Evolutionary conservation across 148 eudicot genomes (phyloP), one percentile per base, ranked within the genome.

Genomic region (Vaccinium vitisidaea): DNA sequence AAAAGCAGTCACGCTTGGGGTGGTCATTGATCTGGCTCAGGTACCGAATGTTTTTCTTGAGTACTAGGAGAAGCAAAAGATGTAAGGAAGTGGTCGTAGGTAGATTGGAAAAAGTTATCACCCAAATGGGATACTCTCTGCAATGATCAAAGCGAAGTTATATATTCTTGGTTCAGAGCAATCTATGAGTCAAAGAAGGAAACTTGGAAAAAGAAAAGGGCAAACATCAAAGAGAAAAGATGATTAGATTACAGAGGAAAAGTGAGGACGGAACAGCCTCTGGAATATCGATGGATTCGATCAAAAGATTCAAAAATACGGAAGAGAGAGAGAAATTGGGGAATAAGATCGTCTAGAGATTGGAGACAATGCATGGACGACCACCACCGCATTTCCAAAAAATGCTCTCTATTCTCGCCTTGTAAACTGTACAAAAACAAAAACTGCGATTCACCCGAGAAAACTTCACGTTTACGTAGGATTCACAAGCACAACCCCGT

Each of bases 291-390:
- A 83, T 87, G 84, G 88, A 88, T 88, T 90, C 84, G 85, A 88
- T 86, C 85, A 86, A 88, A 88, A 91, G 91, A 89, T 91, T 92
- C 92, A 92, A 89, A 89, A 80, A 89, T 86, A 74, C 25, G 53
- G 19, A 27, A 74, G 15, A 80, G 5, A 16, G 1, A 13, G 65
- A 84, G 75, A 75, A 78, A 69, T 65, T 76, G 85, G 85, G 86
- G 90, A 89, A 91, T 90, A 83, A 83, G 91, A 90, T 92, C 83
- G 91, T 89, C 90, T 94, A 74, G 95, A 94, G 95, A 94, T 92
- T 89, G 91, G 87, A 63, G 94, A 83, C 3, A 8, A 69, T 15
- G 54, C 91, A 82, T 90, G 59, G 89, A 80, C 23, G 88, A 91
- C 87, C 75, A 82, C 30, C 88, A 90, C 89, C 91, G 82, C 90